Conservation (phyloP, 2,329 filamentous ascomycete species). For the Pyricularia grisea region DNA sequence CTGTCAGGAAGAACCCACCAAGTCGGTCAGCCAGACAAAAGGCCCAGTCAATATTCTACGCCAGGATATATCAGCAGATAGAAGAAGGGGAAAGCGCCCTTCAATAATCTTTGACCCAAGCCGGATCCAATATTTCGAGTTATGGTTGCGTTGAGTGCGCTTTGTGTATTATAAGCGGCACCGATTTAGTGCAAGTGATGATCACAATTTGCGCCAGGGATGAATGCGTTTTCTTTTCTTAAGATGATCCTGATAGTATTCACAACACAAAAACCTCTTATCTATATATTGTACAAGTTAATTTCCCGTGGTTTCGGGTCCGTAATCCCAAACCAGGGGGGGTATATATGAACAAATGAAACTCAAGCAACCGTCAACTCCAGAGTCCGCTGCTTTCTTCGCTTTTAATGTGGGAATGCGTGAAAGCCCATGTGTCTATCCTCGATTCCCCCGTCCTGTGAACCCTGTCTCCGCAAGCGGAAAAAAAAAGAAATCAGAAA, state of each 20-base stretch:
- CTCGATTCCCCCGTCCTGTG: not conserved
- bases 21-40: too few species aligned
- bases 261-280: not conserved
- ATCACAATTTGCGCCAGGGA: too few species aligned
- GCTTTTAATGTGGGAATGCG: not conserved
- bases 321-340: slow-evolving; percentile 1
- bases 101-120: too few species aligned
- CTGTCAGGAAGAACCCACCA: too few species aligned
- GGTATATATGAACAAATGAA: not conserved
- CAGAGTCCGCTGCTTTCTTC: not conserved
- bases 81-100: too few species aligned
- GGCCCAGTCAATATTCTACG: too few species aligned
- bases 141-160: too few species aligned
- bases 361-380: not conserved
- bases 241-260: not conserved
- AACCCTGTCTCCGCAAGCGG: not conserved
- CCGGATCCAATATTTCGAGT: too few species aligned
- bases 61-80: too few species aligned
- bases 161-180: too few species aligned
- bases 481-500: not conserved
- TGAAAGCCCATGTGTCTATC: not conserved
- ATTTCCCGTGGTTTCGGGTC: not conserved
- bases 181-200: too few species aligned
- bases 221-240: not conserved
- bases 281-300: not conserved